These are phyloP conservation scores for Torrubiellomyces zombiae DNA, from an alignment of 2,329 filamentous ascomycete species.

Conservation along the genomic window DNA sequence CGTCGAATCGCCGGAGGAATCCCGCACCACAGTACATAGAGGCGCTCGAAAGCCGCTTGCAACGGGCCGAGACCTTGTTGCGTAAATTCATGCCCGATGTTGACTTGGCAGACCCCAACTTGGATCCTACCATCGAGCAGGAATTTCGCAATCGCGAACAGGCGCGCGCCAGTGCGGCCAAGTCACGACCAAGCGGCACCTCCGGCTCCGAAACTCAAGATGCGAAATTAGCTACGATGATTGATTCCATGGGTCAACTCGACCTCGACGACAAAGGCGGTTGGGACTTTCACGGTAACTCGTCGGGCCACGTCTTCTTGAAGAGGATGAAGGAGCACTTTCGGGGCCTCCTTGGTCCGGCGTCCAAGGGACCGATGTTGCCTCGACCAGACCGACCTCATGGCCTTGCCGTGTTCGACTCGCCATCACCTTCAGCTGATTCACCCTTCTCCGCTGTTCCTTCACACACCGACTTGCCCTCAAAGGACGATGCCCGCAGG, in stretches of 20 bases:
- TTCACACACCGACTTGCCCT: conserved; percentile 51
- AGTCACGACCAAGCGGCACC: conserved; percentile 20
- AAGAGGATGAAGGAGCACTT: conserved; percentile 78
- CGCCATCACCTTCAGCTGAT: conserved; percentile 45
- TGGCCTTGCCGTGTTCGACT: conserved; percentile 46
- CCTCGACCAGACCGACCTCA: conserved; percentile 30
- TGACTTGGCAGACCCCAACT: conserved; percentile 67
- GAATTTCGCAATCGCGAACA: conserved; percentile 43
- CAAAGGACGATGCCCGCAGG: conserved; percentile 35
- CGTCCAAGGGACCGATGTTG: conserved; percentile 42
- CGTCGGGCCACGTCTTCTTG: conserved; percentile 80
- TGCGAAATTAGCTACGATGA: conserved; percentile 78
- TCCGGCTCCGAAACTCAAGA: conserved; percentile 35
- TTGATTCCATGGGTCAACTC: conserved; percentile 76
- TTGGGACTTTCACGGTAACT: conserved; percentile 91
- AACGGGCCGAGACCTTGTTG: conserved; percentile 67
- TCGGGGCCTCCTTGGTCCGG: conserved; percentile 53
- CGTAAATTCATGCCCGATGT: conserved; percentile 69
- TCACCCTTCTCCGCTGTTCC: conserved; percentile 42
- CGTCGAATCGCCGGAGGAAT: conserved; percentile 78
- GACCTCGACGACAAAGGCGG: conserved; percentile 83
- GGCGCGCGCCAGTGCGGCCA: conserved; percentile 27
- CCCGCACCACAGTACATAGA: conserved; percentile 88
- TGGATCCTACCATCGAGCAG: conserved; percentile 62
- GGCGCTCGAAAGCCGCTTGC: conserved; percentile 65